Conservation (phyloP, 2,329 filamentous ascomycete species). For the Diaporthe amygdali region DNA sequence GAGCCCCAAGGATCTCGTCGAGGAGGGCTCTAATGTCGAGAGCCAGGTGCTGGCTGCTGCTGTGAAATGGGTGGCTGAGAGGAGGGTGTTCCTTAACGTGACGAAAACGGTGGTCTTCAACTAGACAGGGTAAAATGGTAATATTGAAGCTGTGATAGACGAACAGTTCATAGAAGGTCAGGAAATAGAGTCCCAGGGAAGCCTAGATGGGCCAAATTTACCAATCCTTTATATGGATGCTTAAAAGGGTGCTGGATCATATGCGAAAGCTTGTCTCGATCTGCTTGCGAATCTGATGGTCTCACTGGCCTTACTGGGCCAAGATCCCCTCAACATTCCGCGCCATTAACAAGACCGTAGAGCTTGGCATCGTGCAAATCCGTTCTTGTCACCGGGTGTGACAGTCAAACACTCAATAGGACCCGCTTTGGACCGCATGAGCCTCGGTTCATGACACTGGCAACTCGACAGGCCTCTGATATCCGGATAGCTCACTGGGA, state of each 20-base stretch:
- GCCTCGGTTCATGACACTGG: not conserved
- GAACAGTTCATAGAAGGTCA: not conserved
- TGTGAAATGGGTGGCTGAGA: constrained; percentile 84
- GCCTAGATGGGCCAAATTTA: not conserved
- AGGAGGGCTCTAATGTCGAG: constrained; percentile 84
- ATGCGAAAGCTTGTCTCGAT: not conserved
- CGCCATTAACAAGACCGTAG: too few relatives aligned
- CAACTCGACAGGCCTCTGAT: not conserved
- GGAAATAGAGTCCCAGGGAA: not conserved
- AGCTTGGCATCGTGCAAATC: not conserved
- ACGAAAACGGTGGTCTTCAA: constrained; percentile 81
- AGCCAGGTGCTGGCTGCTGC: constrained; percentile 81
- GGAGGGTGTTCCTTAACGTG: constrained; percentile 78
- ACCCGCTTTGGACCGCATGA: not conserved
- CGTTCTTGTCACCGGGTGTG: too few relatives aligned
- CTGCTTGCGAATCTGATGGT: too few relatives aligned
- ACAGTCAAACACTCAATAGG: not conserved
- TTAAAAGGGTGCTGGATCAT: not conserved
- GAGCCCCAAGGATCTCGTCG: constrained; percentile 76
- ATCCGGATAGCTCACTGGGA: not conserved
- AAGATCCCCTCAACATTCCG: too few relatives aligned
- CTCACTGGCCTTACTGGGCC: too few relatives aligned
- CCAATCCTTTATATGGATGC: not conserved
- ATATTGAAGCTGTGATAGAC: not conserved
- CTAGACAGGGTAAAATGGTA: constrained; percentile 28